phyloP scores from a whole-genome alignment of 192 early-diverging fungal species.

The Backusella liffmaniae region DNA sequence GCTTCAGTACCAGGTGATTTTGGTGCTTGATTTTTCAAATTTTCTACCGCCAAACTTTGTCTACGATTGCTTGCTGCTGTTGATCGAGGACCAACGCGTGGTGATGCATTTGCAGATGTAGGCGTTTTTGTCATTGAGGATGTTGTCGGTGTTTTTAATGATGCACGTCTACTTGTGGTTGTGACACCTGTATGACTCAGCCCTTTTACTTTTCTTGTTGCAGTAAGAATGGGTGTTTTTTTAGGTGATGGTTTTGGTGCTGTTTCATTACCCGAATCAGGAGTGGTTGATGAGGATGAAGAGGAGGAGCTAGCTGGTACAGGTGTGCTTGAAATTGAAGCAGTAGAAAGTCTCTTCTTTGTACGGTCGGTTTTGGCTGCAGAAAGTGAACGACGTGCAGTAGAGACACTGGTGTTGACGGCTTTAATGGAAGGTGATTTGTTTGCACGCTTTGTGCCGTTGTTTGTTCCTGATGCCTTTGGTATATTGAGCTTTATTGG shows the following conservation, averaged over 20 bases:
- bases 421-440: constrained; percentile 7
- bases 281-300: background rate
- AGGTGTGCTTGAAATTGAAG: background rate
- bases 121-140: background rate
- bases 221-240: background rate
- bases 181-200: background rate
- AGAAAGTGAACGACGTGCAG: background rate
- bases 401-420: background rate
- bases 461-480: background rate
- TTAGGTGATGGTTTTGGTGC: background rate
- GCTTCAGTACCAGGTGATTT: background rate
- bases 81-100: constrained; percentile 9
- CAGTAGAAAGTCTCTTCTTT: background rate
- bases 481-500: constrained; percentile 30
- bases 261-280: background rate
- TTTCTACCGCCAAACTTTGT: background rate
- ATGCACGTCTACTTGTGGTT: background rate
- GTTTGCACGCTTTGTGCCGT: background rate
- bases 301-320: background rate
- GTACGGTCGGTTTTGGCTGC: background rate
- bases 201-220: constrained; percentile 6
- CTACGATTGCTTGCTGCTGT: constrained; percentile 3
- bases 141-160: constrained; percentile 3
- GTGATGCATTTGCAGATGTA: background rate
- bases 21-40: background rate